A percentile compares a stretch with the other conserved stretches of the same genome.
These are phyloP conservation scores for Aspergillus aculeatus DNA, from an alignment of 2,329 filamentous ascomycete species.

Conservation along the genomic window DNA sequence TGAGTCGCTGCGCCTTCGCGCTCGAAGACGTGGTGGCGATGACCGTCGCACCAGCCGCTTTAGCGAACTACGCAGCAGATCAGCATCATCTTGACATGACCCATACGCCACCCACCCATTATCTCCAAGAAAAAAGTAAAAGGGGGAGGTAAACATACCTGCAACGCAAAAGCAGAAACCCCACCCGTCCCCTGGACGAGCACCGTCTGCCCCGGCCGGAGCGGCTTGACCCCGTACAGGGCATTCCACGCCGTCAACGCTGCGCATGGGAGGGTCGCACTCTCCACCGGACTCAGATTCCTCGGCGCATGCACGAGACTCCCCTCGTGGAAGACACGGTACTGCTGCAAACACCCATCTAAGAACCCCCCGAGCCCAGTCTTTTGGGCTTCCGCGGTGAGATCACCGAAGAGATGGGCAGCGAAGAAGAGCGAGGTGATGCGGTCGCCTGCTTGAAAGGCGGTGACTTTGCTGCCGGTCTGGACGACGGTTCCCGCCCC, in stretches of 20 bases:
- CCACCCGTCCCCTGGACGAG: slow-evolving; percentile 58
- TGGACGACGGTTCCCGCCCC: not conserved
- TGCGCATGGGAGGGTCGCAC: slow-evolving; percentile 1
- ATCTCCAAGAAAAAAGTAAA: not conserved
- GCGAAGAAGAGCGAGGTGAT: not conserved
- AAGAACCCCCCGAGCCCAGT: not conserved
- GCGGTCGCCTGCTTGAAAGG: not conserved
- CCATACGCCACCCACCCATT: not conserved
- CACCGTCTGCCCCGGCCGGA: slow-evolving; percentile 53
- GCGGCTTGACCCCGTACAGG: slow-evolving; percentile 22
- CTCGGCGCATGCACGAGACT: not conserved
- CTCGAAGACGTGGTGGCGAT: slow-evolving; percentile 57
- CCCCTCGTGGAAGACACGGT: slow-evolving; percentile 1
- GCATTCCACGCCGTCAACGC: slow-evolving; percentile 4
- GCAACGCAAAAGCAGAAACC: slow-evolving; percentile 50
- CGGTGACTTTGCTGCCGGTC: not conserved
- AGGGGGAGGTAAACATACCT: not conserved
- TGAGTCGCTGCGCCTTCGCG: slow-evolving; percentile 50
- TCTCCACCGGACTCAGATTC: not conserved
- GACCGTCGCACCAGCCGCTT: slow-evolving; percentile 47
- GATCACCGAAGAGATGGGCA: not conserved
- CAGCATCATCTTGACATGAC: not conserved
- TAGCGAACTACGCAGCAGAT: slow-evolving; percentile 30
- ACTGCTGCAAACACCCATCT: not conserved
- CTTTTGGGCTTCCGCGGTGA: not conserved